Percentiles rank a stretch among this genome's conserved stretches.
Conservation (phyloP, 805 yeast genomes). For the Ogataea thermomethanolica region DNA sequence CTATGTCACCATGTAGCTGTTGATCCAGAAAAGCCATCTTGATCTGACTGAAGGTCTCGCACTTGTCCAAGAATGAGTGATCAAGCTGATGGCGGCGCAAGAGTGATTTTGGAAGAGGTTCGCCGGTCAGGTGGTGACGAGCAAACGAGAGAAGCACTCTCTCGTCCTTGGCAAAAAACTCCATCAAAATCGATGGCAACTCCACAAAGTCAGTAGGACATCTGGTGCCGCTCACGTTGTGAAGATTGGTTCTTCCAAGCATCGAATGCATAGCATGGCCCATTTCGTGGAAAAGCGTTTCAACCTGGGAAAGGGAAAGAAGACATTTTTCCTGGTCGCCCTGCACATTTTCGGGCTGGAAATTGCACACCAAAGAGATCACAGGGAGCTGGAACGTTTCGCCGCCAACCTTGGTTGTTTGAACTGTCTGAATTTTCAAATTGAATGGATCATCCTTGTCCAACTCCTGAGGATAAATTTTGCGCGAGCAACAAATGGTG, state of each 20-base stretch:
- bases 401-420: constrained; percentile 38
- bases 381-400: constrained; percentile 78
- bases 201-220: constrained; percentile 97
- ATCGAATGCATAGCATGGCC: constrained; percentile 98
- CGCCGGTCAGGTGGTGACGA: constrained; percentile 63
- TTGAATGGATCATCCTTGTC: constrained; percentile 37
- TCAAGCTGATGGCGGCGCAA: constrained; percentile 51
- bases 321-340: constrained; percentile 45
- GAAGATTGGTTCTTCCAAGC: constrained; percentile 87
- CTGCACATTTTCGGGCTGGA: constrained; percentile 42
- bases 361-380: constrained; percentile 85
- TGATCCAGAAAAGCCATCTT: constrained; percentile 91
- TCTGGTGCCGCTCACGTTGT: constrained; percentile 91
- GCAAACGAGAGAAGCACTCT: constrained; percentile 74
- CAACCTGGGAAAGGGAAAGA: constrained; percentile 73
- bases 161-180: constrained; percentile 80
- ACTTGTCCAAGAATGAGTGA: constrained; percentile 51
- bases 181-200: constrained; percentile 95
- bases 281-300: constrained; percentile 96
- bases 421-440: constrained; percentile 31
- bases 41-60: constrained; percentile 82
- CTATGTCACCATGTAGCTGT: constrained; percentile 54
- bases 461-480: constrained; percentile 55
- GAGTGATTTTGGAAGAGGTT: constrained; percentile 49
- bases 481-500: constrained; percentile 91